phyloP scores from a whole-genome alignment of 179 eudicot genomes.

The Spergularia azorica region DNA sequence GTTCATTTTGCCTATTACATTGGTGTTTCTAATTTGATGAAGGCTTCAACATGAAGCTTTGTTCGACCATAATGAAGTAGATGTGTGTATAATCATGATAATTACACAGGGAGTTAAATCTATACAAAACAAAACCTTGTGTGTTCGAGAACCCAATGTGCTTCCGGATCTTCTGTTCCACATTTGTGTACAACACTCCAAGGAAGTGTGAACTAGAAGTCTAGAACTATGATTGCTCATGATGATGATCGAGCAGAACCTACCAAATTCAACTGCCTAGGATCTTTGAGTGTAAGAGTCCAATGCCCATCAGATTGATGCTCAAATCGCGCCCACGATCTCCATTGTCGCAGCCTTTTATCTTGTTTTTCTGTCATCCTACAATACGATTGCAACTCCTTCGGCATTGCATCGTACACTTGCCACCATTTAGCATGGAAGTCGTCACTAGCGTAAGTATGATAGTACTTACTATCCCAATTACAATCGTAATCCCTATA shows the following conservation, averaged over 20 bases:
- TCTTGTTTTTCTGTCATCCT: slow-evolving; percentile 34
- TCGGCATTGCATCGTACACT: slow-evolving; percentile 53
- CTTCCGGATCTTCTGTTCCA: no score
- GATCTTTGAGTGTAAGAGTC: slow-evolving; percentile 56
- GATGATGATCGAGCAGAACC: neutral
- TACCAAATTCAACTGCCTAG: slow-evolving; percentile 30
- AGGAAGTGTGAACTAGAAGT: no score
- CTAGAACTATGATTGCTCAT: neutral
- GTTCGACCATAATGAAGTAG: no score
- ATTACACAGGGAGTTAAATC: no score
- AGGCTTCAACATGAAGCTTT: no score
- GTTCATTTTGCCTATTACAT: no score
- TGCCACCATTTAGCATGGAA: slow-evolving; percentile 60
- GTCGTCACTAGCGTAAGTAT: slow-evolving; percentile 45
- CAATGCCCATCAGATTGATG: slow-evolving; percentile 45
- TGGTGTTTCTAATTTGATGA: no score
- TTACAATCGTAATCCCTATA: slow-evolving; percentile 64
- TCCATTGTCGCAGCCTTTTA: slow-evolving; percentile 25
- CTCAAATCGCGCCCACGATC: slow-evolving; percentile 35
- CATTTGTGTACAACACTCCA: no score
- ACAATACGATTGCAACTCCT: slow-evolving; percentile 44
- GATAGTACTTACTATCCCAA: slow-evolving; percentile 44
- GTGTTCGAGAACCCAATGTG: no score
- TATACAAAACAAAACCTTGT: no score
- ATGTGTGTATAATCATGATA: no score